Evolutionary conservation across 768 basidiomycete genomes (phyloP), one percentile per base, ranked within the genome.

Genomic region (Glaciozyma antarctica): DNA sequence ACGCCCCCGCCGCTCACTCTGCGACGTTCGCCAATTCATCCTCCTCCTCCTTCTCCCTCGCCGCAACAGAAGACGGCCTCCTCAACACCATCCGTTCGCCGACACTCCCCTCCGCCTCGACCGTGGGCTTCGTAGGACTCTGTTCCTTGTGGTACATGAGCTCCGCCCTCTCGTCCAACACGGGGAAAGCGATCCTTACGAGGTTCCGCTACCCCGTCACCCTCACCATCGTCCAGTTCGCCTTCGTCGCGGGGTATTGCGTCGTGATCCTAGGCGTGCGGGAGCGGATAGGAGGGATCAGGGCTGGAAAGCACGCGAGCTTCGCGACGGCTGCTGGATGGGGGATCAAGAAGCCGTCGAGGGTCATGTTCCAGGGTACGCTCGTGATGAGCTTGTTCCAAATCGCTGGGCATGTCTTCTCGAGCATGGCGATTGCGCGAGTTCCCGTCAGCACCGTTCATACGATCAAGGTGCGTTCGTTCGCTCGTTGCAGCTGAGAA

Each of bases 391-490:
- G 92, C 28, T 82, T 88, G 66, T 99, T 99, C 76, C 95, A 99
- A 78, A 93, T 99, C 43, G 90, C 86, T 10, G 95, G 95, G 1
- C 95, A 99, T 76, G 90, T 99, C 73, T 97, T 95, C 76, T 92
- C 92, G 22, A 94, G 91, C 72, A 86, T 99, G 79, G 95, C 95
- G 16, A 99, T 97, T 60, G 90, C 92, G 57, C 82, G 91, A 58
- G 94, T 97, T 66, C 90, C 88, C 3, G 95, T 99, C 65, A 91
- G 88, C 79, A 99, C 95, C 0, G 92, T 97, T 19, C 95, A 99
- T 76, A 98, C 94, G 55, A 97, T 98, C 78, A 99, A 99, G 86
- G 94, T 94, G 73, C 71, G 81, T 75, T 49, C 17, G 22, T 24
- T 44, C 32, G 2, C 26, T 4, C 6, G 1, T 1, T 28, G 57